A percentile compares a stretch with the other conserved stretches of the same genome.
These are phyloP conservation scores for Lipomyces spencermartinsiae DNA, from an alignment of 805 yeast species.

Conservation along the genomic window DNA sequence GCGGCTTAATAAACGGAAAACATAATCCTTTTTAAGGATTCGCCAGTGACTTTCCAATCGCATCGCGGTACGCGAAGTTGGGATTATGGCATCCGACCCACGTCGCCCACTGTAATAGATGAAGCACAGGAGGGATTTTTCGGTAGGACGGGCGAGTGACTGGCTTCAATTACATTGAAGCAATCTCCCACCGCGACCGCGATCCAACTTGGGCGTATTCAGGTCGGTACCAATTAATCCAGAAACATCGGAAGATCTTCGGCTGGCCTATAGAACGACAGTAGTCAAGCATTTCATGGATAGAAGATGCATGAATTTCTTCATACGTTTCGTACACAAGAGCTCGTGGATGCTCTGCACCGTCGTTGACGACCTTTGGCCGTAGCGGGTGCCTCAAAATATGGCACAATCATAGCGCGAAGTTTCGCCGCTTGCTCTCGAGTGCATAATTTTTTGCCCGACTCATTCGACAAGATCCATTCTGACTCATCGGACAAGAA, in stretches of 20 bases:
- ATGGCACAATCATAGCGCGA: background rate
- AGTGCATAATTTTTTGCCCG: background rate
- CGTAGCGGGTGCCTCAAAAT: background rate
- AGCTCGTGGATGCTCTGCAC: background rate
- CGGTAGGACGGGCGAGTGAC: too few relatives aligned
- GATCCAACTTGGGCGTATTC: too few relatives aligned
- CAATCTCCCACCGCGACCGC: too few relatives aligned
- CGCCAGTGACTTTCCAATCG: too few relatives aligned
- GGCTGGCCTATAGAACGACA: background rate
- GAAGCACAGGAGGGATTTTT: too few relatives aligned
- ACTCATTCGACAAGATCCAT: background rate
- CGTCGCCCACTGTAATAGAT: too few relatives aligned
- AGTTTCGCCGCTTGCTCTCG: background rate
- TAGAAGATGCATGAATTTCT: background rate
- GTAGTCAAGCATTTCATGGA: background rate
- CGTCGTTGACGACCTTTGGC: background rate
- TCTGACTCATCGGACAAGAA: background rate
- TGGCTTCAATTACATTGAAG: too few relatives aligned
- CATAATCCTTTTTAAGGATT: too few relatives aligned
- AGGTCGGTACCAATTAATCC: too few relatives aligned
- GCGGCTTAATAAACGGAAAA: too few relatives aligned
- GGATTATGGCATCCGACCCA: too few relatives aligned
- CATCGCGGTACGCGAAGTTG: too few relatives aligned
- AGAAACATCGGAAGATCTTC: background rate
- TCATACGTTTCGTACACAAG: background rate